Evolutionary conservation across 164 flowering plant species (phyloP), one percentile per base, ranked within the genome.

Genomic region (Protea cynaroides): DNA sequence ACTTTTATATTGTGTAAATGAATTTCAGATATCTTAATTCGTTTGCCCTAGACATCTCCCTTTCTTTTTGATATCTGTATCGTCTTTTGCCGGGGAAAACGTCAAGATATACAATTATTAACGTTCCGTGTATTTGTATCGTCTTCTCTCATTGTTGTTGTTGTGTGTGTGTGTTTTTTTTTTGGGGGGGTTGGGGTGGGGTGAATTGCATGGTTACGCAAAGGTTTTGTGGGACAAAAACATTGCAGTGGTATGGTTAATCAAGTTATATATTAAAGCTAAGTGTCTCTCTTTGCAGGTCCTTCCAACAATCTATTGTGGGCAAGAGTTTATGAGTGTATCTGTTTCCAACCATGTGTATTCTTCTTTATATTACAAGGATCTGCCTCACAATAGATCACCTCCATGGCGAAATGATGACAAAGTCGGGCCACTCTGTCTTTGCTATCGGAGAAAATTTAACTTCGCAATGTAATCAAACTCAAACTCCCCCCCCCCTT

Each of bases 401-500:
- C 92, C 98, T 43, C 96, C 98, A 49, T 84, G 90, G 92, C 80
- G 98, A 69, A 82, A 76, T 17, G 97, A 92, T 77, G 92, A 92
- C 71, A 86, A 89, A 80, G 94, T 89, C 61, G 98, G 98, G 98
- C 0, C 98, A 92, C 68, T 92, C 84, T 61, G 77, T 81, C 24
- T 92, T 80, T 78, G 81, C 76, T 13, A 46, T 89, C 66, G 96
- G 98, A 60, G 96, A 92, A 29, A 80, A 80, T 72, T 69, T 92
- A 70, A 85, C 92, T 25, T 71, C 86, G 59, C 87, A 95, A 52
- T 92, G 98, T 92, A 83, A 81, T 74, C 71, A 53, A 55, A n/a
- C 49, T 25, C 37, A 29, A 40, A 40, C 17, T 49, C 19, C 1
- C 15, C 14, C 17, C 18, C 52, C 19, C 6, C 6, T 6, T n/a